A percentile compares a stretch with the other conserved stretches of the same genome.
Evolutionary conservation across 768 basidiomycete species (phyloP).

Genomic region (Rhodotorula babjevae): DNA sequence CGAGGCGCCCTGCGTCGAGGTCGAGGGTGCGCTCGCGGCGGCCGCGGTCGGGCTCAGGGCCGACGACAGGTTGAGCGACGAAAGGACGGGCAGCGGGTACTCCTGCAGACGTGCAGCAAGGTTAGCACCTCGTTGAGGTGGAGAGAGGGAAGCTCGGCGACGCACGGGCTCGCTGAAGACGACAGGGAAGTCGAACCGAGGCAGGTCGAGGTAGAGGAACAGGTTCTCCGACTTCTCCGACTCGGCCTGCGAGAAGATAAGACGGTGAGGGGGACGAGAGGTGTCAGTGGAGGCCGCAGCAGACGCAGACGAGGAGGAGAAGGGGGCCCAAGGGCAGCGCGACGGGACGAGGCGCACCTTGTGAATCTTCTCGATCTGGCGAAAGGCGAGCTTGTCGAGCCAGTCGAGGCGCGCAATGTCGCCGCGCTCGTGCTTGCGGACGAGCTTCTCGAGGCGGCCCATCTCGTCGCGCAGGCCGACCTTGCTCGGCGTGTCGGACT

Average conservation of each 20-base stretch:
- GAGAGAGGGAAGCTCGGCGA: slow-evolving; percentile 7
- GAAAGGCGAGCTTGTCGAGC: slow-evolving; percentile 87
- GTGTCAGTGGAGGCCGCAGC: too few relatives aligned
- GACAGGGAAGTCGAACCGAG: slow-evolving; percentile 94
- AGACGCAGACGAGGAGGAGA: too few relatives aligned
- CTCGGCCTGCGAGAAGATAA: slow-evolving; percentile 60
- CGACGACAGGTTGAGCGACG: slow-evolving; percentile 40
- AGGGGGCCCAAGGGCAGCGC: slow-evolving; percentile 80
- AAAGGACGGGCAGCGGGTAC: slow-evolving; percentile 40
- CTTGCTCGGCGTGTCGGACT: slow-evolving; percentile 84
- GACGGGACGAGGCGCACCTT: slow-evolving; percentile 58
- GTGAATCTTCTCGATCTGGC: slow-evolving; percentile 92
- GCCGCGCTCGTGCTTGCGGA: slow-evolving; percentile 93
- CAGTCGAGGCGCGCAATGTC: slow-evolving; percentile 92
- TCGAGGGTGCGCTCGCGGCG: slow-evolving; percentile 44
- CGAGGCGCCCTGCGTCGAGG: background rate
- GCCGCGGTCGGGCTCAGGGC: slow-evolving; percentile 28
- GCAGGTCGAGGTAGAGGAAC: slow-evolving; percentile 93
- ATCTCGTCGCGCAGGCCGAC: slow-evolving; percentile 76
- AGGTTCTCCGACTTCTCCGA: slow-evolving; percentile 85
- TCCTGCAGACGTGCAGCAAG: slow-evolving; percentile 16
- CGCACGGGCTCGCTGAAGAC: slow-evolving; percentile 84
- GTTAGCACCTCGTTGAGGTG: too few relatives aligned
- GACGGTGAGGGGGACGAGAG: slow-evolving; percentile 43
- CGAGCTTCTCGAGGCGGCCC: slow-evolving; percentile 78